Evolutionary conservation across 495 filamentous ascomycete species (phyloP).

Genomic region (Hypomontagnella submonticulosa): DNA sequence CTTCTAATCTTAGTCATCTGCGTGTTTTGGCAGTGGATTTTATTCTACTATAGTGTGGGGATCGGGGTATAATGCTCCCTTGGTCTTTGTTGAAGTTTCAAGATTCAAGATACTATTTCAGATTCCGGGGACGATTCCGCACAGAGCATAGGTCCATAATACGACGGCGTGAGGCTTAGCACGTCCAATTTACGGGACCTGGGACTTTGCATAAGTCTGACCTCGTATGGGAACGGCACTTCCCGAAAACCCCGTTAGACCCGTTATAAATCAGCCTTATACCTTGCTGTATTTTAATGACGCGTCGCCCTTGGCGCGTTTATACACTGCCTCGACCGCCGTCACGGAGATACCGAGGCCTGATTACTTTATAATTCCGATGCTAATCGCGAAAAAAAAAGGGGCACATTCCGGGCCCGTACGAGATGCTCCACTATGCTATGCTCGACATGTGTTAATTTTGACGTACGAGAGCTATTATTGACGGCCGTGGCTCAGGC

Average conservation of each 20-base stretch:
- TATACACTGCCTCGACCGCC: slow-evolving; percentile 4
- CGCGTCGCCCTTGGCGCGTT: slow-evolving; percentile 1
- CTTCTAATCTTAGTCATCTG: neutral
- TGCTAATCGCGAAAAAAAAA: too few relatives aligned
- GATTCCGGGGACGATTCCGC: slow-evolving; percentile 7
- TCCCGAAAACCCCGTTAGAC: slow-evolving; percentile 16
- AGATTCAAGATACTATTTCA: neutral
- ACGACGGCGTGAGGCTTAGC: slow-evolving; percentile 35
- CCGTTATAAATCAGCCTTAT: slow-evolving; percentile 10
- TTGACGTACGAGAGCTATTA: slow-evolving; percentile 36
- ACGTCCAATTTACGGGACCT: slow-evolving; percentile 1
- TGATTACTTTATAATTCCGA: neutral
- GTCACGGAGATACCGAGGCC: slow-evolving; percentile 10
- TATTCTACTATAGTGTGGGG: slow-evolving; percentile 7
- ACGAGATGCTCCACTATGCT: slow-evolving; percentile 8
- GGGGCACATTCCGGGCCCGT: too few relatives aligned
- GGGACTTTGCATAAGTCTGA: slow-evolving; percentile 10
- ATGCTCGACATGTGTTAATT: slow-evolving; percentile 33
- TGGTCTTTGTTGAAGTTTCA: neutral
- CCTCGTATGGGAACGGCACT: slow-evolving; percentile 12
- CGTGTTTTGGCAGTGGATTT: neutral
- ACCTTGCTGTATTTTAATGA: slow-evolving; percentile 12
- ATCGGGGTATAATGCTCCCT: slow-evolving; percentile 4
- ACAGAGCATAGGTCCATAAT: slow-evolving; percentile 18
- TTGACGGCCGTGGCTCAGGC: slow-evolving; percentile 31